phyloP scores from a whole-genome alignment of 768 basidiomycete species.

The Boletus bicolor region DNA sequence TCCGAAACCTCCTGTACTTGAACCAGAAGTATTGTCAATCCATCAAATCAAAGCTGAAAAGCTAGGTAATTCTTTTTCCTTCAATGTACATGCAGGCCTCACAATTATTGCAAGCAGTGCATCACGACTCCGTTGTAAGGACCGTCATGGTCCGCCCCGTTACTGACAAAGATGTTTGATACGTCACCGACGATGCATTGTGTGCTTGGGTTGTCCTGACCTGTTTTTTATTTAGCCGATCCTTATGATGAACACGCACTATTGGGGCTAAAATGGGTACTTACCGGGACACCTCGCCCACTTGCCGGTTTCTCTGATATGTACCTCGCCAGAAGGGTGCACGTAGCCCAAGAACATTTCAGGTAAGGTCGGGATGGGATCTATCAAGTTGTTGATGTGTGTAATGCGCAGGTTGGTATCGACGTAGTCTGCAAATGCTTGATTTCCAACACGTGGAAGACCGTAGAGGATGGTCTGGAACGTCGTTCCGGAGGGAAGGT shows the following conservation, averaged over 20 bases:
- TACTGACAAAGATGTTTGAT: conserved; percentile 41
- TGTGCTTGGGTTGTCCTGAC: conserved; percentile 55
- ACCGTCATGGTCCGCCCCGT: conserved; percentile 44
- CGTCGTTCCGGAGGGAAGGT: conserved; percentile 28
- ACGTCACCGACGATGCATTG: conserved; percentile 24
- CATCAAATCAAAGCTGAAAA: too few relatives aligned
- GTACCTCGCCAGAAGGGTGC: conserved; percentile 40
- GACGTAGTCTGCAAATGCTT: conserved; percentile 55
- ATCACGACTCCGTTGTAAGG: conserved; percentile 29
- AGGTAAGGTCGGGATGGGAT: conserved; percentile 37
- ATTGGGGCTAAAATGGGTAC: not conserved
- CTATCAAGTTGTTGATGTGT: conserved; percentile 51
- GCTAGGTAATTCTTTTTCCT: not conserved
- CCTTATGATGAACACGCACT: not conserved
- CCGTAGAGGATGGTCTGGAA: conserved; percentile 32
- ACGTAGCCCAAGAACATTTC: conserved; percentile 35
- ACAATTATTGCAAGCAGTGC: not conserved
- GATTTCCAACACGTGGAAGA: conserved; percentile 48
- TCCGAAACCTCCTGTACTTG: too few relatives aligned
- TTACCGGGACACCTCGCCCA: conserved; percentile 55
- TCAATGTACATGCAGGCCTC: not conserved
- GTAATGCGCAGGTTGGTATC: conserved; percentile 42
- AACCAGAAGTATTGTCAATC: not conserved
- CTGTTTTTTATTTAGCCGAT: conserved; percentile 24
- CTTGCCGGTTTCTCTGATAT: conserved; percentile 39